These are phyloP conservation scores for Chrysanthemum seticuspe DNA, from an alignment of 129 eudicot species.

Conservation along the genomic window DNA sequence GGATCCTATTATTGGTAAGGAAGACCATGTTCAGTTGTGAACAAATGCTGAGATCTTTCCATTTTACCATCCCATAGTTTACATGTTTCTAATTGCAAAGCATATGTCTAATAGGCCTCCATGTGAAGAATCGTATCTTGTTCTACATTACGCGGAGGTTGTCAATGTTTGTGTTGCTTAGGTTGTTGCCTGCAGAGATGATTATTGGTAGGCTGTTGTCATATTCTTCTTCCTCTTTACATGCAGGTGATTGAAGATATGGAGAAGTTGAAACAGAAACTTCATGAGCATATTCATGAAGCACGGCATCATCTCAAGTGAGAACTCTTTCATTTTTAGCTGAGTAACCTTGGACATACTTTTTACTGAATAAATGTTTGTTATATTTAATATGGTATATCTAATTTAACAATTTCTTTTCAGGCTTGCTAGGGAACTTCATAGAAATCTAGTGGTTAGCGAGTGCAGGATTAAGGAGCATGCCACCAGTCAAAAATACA, in stretches of 20 bases:
- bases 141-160: not conserved
- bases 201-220: constrained; percentile 6
- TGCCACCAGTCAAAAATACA: constrained; percentile 42
- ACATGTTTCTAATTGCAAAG: not conserved
- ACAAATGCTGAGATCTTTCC: not conserved
- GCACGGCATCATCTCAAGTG: constrained; percentile 69
- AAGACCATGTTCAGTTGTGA: constrained; percentile 4
- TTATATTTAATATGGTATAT: not conserved
- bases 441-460: constrained; percentile 42
- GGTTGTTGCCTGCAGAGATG: not conserved
- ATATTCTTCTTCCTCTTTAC: constrained; percentile 13
- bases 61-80: constrained; percentile 8
- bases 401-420: constrained; percentile 5
- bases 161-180: constrained; percentile 4
- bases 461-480: constrained; percentile 56
- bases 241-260: constrained; percentile 86
- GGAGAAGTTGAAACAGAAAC: constrained; percentile 87
- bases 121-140: not conserved
- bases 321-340: constrained; percentile 27
- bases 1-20: not conserved
- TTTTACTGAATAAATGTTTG: not conserved
- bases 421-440: constrained; percentile 73
- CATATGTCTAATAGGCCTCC: not conserved
- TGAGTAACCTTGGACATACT: not conserved
- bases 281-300: constrained; percentile 56